Percentiles rank a stretch among this genome's conserved stretches.
Conservation (phyloP, 2,329 filamentous ascomycete species). For the Myriangium duriaei region DNA sequence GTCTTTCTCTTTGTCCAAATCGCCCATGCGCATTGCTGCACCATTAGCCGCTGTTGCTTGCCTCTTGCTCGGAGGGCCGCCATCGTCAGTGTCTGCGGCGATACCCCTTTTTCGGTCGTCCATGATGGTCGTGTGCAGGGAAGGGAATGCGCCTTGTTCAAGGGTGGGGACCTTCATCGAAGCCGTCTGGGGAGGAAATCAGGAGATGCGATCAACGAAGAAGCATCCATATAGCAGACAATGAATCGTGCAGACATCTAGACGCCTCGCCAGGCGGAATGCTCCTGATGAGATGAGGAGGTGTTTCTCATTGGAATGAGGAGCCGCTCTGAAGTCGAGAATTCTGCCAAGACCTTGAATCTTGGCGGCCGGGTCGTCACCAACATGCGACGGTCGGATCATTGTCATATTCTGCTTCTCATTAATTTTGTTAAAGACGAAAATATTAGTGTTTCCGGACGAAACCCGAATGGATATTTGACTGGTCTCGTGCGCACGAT, state of each 20-base stretch:
- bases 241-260: neutral
- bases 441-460: no score
- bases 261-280: neutral
- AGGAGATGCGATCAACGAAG: neutral
- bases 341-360: neutral
- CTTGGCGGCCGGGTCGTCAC: no score
- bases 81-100: constrained; percentile 64
- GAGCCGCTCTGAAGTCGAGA: neutral
- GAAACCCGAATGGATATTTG: no score
- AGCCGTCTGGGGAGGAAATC: constrained; percentile 32
- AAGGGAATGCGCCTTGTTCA: constrained; percentile 60
- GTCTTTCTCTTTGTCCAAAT: constrained; percentile 56
- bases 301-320: neutral
- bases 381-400: no score
- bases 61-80: constrained; percentile 81
- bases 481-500: no score
- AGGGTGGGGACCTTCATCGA: constrained; percentile 82
- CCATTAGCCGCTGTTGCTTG: constrained; percentile 71
- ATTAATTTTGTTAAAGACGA: no score
- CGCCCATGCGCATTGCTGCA: constrained; percentile 43
- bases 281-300: neutral
- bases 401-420: no score
- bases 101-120: constrained; percentile 98
- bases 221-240: neutral
- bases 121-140: constrained; percentile 80